Evolutionary conservation across 108 stramenopile species (phyloP), one percentile per base, ranked within the genome.

Genomic region (Ochromonas danica): DNA sequence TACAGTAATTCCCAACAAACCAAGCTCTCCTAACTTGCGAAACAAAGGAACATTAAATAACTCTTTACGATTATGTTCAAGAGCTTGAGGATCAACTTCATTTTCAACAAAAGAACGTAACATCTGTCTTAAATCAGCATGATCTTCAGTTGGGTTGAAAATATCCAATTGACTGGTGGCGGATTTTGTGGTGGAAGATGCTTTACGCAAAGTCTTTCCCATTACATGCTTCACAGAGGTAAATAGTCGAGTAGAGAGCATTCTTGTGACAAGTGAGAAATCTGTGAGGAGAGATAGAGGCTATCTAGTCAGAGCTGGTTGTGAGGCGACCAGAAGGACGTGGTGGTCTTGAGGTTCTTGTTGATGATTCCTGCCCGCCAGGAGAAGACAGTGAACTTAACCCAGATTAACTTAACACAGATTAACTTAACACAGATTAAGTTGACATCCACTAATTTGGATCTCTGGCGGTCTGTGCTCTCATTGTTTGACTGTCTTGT

Each of bases 11-110:
- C 97, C 97, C 17, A 98, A 87, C 40, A 99, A 84, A 43, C 98
- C 97, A 71, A 99, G 87, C 33, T 91, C 91, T 10, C 95, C 96
- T 35, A 94, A 84, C 81, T 92, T 90, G 3, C 88, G 81, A 85
- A 97, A 94, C 28, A 97, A 84, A 0, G 82, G 79, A 43, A 91
- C 39, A 82, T 98, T 98, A 90, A 99, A 95, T 43, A 81, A 81
- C 81, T 99, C 98, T 3, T 71, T 77, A 40, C 92, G 80, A 85
- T 99, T 96, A 86, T 87, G 84, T 30, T 87, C 87, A 33, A 93
- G 61, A 25, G 97, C 95, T 81, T 98, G 98, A 36, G 96, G 97
- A 82, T 98, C 97, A 1, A 98, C 94, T 88, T 97, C 88, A n/a
- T 77, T 36, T 61, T 83, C 85, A 61, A 80, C 79, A 60, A 89